These are phyloP conservation scores for Circinella umbellata DNA, from an alignment of 371 early-diverging fungal genomes.

Conservation along the genomic window DNA sequence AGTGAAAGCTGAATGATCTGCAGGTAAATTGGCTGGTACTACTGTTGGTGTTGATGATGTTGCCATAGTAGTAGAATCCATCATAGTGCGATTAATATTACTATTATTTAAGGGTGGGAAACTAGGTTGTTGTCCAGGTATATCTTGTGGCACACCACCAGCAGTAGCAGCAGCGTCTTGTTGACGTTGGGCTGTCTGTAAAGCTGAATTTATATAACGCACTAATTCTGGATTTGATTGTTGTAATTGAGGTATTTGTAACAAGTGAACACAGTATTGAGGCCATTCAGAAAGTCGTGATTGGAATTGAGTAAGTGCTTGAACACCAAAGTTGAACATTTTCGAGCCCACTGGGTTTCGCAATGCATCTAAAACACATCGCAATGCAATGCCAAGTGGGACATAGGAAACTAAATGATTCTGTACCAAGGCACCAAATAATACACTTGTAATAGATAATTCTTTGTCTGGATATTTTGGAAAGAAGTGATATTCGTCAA, in stretches of 20 bases:
- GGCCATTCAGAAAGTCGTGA: slow-evolving; percentile 91
- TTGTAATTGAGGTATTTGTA: slow-evolving; percentile 82
- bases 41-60: not conserved
- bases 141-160: not conserved
- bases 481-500: slow-evolving; percentile 96
- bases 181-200: slow-evolving; percentile 30
- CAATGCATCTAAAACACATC: slow-evolving; percentile 86
- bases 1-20: slow-evolving; percentile 48
- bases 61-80: not conserved
- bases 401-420: slow-evolving; percentile 79
- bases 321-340: slow-evolving; percentile 89
- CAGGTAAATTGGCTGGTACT: not conserved
- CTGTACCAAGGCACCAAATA: slow-evolving; percentile 91
- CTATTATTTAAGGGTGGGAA: not conserved
- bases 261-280: slow-evolving; percentile 79
- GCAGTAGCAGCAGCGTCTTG: not conserved
- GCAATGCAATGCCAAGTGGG: slow-evolving; percentile 84
- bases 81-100: not conserved
- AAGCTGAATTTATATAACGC: slow-evolving; percentile 49
- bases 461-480: slow-evolving; percentile 93
- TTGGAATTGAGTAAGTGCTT: slow-evolving; percentile 86
- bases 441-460: slow-evolving; percentile 81
- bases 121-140: slow-evolving; percentile 5
- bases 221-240: slow-evolving; percentile 80
- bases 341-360: slow-evolving; percentile 80